Conservation (phyloP, 2,329 filamentous ascomycete species). For the Aspergillus flavus region DNA sequence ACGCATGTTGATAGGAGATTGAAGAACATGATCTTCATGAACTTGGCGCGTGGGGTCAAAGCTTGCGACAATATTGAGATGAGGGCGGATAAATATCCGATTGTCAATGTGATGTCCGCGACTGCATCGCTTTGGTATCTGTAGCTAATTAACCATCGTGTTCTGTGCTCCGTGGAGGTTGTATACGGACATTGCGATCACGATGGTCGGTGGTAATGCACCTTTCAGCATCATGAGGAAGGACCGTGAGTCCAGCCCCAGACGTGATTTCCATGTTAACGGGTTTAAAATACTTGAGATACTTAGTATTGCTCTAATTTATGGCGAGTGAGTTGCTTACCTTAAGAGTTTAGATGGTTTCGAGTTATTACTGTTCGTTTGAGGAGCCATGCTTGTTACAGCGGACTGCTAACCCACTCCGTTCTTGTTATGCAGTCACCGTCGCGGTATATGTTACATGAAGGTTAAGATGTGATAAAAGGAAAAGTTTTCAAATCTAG, state of each 20-base stretch:
- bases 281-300: constrained; percentile 17
- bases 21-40: constrained; percentile 67
- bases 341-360: constrained; percentile 10
- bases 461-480: neutral
- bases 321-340: constrained; percentile 7
- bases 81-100: constrained; percentile 65
- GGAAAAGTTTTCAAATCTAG: neutral
- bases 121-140: constrained; percentile 57
- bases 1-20: constrained; percentile 60
- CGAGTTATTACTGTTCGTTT: constrained; percentile 1
- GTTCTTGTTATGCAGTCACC: neutral
- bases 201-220: constrained; percentile 58
- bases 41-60: constrained; percentile 71
- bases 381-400: constrained; percentile 15
- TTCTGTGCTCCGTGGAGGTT: neutral
- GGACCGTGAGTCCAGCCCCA: constrained; percentile 29
- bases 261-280: constrained; percentile 24
- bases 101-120: constrained; percentile 42
- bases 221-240: constrained; percentile 50
- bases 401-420: neutral
- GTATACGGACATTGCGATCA: constrained; percentile 59
- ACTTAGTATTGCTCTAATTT: neutral
- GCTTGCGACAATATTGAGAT: constrained; percentile 65
- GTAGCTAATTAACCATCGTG: neutral
- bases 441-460: neutral